These are phyloP conservation scores for Dendrobium officinale DNA, from an alignment of 106 monocot genomes.

Conservation along the genomic window DNA sequence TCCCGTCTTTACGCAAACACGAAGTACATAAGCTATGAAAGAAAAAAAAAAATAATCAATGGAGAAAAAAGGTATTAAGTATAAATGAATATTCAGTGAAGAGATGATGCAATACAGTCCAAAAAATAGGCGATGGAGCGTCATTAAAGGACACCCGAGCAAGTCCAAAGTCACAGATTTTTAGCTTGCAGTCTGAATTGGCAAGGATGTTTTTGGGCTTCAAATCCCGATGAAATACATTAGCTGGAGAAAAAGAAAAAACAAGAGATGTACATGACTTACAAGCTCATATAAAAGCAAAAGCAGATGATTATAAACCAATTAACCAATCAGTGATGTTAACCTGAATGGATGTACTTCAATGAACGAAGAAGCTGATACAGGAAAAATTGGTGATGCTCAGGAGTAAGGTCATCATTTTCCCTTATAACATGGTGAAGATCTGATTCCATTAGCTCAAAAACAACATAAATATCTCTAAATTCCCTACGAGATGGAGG, in stretches of 20 bases:
- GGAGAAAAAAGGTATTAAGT: not conserved
- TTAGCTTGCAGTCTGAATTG: conserved; percentile 76
- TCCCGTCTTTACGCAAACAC: not conserved
- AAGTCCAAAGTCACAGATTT: conserved; percentile 77
- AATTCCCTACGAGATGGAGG: conserved; percentile 83
- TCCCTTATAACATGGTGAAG: conserved; percentile 85
- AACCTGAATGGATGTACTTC: conserved; percentile 81
- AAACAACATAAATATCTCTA: conserved; percentile 73
- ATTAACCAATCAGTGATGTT: conserved; percentile 3
- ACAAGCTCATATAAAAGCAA: not conserved
- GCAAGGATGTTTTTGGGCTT: conserved; percentile 89
- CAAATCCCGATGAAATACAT: conserved; percentile 80
- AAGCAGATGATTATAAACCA: not conserved
- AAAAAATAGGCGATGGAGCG: conserved; percentile 76
- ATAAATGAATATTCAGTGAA: not conserved
- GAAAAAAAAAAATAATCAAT: not conserved
- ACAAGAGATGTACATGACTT: conserved; percentile 1
- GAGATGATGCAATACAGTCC: conserved; percentile 43
- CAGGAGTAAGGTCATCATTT: conserved; percentile 83
- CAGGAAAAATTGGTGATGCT: conserved; percentile 75
- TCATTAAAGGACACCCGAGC: conserved; percentile 79
- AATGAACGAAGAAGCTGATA: conserved; percentile 79
- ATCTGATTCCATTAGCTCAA: conserved; percentile 88
- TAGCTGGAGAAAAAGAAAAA: conserved; percentile 36
- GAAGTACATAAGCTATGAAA: not conserved